A percentile compares a stretch with the other conserved stretches of the same genome.
Evolutionary conservation across 2,329 filamentous ascomycete species (phyloP).

Genomic region (Graphiopsis chlorocephala): DNA sequence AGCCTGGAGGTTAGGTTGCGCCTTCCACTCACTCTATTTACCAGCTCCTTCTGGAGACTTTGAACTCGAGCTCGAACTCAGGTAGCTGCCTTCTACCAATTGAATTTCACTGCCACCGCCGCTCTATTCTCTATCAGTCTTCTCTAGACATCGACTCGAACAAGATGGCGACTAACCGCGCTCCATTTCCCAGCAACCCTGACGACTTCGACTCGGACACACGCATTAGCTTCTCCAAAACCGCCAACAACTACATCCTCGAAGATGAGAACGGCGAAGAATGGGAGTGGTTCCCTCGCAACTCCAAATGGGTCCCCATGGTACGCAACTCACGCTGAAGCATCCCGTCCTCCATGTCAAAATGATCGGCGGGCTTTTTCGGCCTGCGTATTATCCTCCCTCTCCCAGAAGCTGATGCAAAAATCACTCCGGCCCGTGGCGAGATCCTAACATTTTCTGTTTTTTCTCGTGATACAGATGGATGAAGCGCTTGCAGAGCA

Average conservation of each 20-base stretch:
- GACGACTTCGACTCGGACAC: conserved; percentile 73
- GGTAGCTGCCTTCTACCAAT: not conserved
- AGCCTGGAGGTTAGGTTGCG: too few species aligned
- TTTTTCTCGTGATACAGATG: conserved; percentile 41
- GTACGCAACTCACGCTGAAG: conserved; percentile 40
- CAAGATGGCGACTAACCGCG: conserved; percentile 22
- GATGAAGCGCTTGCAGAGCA: conserved; percentile 60
- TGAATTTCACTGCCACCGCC: not conserved
- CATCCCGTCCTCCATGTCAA: conserved; percentile 24
- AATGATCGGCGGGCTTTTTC: conserved; percentile 1
- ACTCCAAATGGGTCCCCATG: conserved; percentile 72
- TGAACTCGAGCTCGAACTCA: not conserved
- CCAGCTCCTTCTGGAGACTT: not conserved
- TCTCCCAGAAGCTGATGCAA: conserved; percentile 1
- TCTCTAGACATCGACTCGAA: not conserved
- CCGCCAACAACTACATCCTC: conserved; percentile 70
- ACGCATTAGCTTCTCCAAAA: conserved; percentile 81
- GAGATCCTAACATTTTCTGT: conserved; percentile 27
- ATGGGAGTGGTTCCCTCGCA: conserved; percentile 72
- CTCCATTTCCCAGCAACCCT: conserved; percentile 53
- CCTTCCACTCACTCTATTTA: not conserved
- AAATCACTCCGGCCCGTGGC: conserved; percentile 8
- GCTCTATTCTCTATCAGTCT: not conserved
- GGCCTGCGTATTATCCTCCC: not conserved
- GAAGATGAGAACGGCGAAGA: conserved; percentile 82